A percentile compares a stretch with the other conserved stretches of the same genome.
phyloP scores from a whole-genome alignment of 257 asterid genomes.

The Solanum ossicruentum region DNA sequence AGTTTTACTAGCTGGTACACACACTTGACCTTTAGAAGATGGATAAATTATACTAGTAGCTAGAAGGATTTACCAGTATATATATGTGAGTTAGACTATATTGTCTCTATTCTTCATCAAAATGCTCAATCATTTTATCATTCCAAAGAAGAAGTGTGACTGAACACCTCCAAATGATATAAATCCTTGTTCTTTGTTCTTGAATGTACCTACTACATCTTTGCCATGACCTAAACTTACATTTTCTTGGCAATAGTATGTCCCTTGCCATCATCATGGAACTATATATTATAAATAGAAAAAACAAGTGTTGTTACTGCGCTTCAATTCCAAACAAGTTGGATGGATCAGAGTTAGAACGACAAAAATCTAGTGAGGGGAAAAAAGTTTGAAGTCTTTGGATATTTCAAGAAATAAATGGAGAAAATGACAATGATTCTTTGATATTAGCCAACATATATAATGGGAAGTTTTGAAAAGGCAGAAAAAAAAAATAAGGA shows the following conservation, averaged over 20 bases:
- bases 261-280: conserved; percentile 23
- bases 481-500: too few species aligned
- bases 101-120: background rate
- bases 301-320: background rate
- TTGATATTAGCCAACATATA: background rate
- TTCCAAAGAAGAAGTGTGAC: conserved; percentile 47
- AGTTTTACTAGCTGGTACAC: background rate
- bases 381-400: background rate
- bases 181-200: conserved; percentile 66
- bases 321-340: background rate
- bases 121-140: conserved; percentile 10
- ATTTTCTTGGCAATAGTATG: conserved; percentile 1
- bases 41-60: background rate
- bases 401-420: background rate
- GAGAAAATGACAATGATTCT: background rate
- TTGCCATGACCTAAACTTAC: conserved; percentile 28
- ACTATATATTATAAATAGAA: background rate
- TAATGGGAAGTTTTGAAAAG: background rate
- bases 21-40: background rate
- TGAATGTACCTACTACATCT: conserved; percentile 57
- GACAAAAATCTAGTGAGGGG: background rate
- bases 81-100: background rate
- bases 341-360: background rate
- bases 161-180: conserved; percentile 76
- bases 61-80: background rate